Percentiles rank a stretch among this genome's conserved stretches.
Conservation (phyloP, 1,284 basidiomycete genomes). For the Polyporus tsugae region DNA sequence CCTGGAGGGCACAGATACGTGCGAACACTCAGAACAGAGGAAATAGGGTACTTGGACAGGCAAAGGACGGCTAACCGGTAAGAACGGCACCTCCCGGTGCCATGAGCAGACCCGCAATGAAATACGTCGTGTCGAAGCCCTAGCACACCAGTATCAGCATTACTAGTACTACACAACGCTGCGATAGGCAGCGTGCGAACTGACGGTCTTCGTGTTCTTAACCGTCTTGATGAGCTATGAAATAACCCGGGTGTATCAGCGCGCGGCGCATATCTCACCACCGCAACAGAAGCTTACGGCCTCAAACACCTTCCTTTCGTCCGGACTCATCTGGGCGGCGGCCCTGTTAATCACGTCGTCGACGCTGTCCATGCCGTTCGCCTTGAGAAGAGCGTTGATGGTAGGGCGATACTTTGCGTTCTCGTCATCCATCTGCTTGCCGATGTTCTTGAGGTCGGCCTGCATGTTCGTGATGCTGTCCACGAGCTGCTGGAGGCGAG, state of each 20-base stretch:
- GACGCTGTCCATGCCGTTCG: background rate
- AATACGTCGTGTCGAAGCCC: background rate
- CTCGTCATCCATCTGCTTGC: background rate
- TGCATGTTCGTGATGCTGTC: background rate
- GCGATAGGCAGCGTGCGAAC: background rate
- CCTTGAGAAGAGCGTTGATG: background rate
- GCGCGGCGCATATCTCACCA: background rate
- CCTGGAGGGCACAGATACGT: background rate
- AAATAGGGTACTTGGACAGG: too few species aligned
- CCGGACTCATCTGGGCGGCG: background rate
- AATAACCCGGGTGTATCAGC: too few species aligned
- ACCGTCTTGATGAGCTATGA: background rate
- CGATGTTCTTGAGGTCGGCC: background rate
- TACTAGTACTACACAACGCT: too few species aligned
- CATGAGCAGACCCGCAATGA: background rate
- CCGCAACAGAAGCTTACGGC: background rate
- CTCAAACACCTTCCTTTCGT: constrained; percentile 2
- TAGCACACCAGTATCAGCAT: background rate
- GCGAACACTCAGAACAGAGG: background rate
- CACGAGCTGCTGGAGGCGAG: background rate
- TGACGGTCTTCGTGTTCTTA: background rate
- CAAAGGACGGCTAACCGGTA: background rate
- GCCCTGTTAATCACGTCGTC: background rate
- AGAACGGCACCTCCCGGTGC: background rate
- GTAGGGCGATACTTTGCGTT: background rate